These are phyloP conservation scores for Pythium brachiatum DNA, from an alignment of 352 stramenopile species.

Conservation along the genomic window DNA sequence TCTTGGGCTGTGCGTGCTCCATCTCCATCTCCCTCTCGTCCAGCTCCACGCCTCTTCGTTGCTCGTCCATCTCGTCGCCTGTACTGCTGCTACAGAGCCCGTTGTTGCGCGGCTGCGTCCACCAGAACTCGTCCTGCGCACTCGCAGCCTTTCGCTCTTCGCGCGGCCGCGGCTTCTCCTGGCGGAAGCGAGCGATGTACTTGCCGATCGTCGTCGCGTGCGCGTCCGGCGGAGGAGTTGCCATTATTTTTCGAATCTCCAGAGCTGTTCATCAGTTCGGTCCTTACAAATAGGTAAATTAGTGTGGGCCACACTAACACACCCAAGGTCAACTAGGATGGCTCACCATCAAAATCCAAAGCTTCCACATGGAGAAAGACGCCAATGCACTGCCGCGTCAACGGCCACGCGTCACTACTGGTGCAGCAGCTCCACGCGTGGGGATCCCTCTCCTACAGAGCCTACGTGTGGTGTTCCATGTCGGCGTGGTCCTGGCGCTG, in stretches of 20 bases:
- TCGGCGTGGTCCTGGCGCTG: conserved; percentile 39
- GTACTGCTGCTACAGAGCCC: neutral
- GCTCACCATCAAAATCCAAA: neutral
- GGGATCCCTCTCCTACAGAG: conserved; percentile 18
- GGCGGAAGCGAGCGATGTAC: conserved; percentile 70
- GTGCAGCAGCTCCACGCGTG: neutral
- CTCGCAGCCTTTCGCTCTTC: conserved; percentile 31
- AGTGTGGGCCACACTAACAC: neutral
- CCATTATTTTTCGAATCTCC: conserved; percentile 21
- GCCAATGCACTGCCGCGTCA: neutral
- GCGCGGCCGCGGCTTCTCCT: conserved; percentile 45
- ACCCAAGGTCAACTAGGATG: neutral
- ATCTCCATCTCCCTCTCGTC: neutral
- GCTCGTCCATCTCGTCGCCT: neutral
- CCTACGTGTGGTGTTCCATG: conserved; percentile 39
- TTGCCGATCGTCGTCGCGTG: conserved; percentile 49
- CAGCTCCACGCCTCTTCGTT: neutral
- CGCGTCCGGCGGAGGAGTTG: neutral
- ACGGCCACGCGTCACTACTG: neutral
- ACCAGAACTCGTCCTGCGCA: conserved; percentile 59
- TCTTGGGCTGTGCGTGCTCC: neutral
- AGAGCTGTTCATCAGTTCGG: neutral
- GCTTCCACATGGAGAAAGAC: conserved; percentile 1
- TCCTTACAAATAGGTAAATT: neutral
- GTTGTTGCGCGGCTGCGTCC: conserved; percentile 22